Evolutionary conservation across 169 alveolate genomes (phyloP).

Genomic region (Cryptosporidium xiaoi): DNA sequence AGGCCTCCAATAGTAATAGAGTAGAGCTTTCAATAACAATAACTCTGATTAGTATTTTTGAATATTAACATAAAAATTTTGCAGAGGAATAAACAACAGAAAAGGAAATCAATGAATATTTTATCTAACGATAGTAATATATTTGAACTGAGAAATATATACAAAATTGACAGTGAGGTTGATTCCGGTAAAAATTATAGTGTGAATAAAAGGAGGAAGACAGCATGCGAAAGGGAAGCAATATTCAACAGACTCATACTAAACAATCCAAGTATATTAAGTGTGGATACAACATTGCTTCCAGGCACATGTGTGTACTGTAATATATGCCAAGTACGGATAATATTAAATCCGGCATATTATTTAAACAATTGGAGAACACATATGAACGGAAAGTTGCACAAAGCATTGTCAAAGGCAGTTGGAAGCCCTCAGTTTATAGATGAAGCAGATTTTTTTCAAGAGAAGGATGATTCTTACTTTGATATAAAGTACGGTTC

Average conservation of each 20-base stretch:
- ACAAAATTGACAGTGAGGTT: slow-evolving; percentile 25
- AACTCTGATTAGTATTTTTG: too few species aligned
- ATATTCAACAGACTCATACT: slow-evolving; percentile 59
- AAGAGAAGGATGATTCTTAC: slow-evolving; percentile 48
- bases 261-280: slow-evolving; percentile 56
- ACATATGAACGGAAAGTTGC: slow-evolving; percentile 68
- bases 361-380: slow-evolving; percentile 74
- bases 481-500: neutral
- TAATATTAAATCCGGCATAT: slow-evolving; percentile 70
- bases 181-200: neutral
- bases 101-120: slow-evolving; percentile 8
- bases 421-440: slow-evolving; percentile 71
- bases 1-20: neutral
- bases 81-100: too few species aligned
- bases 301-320: slow-evolving; percentile 73
- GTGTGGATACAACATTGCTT: slow-evolving; percentile 24
- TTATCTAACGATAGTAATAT: slow-evolving; percentile 29
- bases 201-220: slow-evolving; percentile 40
- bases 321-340: slow-evolving; percentile 62
- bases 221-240: slow-evolving; percentile 73
- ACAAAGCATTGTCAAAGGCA: slow-evolving; percentile 64
- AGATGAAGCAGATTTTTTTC: slow-evolving; percentile 33
- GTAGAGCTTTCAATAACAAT: too few species aligned
- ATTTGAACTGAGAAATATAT: slow-evolving; percentile 24
- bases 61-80: too few species aligned